Evolutionary conservation across 2,329 filamentous ascomycete species (phyloP).

Genomic region (Rugonectria rugulosa): DNA sequence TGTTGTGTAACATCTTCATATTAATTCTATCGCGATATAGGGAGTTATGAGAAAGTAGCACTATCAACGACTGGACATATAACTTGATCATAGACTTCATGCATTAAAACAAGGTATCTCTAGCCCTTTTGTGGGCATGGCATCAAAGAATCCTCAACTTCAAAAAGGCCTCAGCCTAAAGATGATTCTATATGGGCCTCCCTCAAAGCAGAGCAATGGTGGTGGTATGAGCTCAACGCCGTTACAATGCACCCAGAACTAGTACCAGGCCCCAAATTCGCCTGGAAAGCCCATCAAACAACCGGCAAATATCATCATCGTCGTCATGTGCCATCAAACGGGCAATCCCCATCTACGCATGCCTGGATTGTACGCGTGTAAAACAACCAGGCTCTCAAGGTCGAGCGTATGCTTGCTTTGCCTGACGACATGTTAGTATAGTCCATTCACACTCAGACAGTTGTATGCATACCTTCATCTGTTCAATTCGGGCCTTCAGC

Average conservation of each 20-base stretch:
- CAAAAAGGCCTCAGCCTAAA: slow-evolving; percentile 24
- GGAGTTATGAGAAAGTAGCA: not conserved
- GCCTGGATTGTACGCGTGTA: slow-evolving; percentile 4
- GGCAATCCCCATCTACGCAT: slow-evolving; percentile 14
- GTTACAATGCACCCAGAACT: slow-evolving; percentile 39
- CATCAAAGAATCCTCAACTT: slow-evolving; percentile 33
- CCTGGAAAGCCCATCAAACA: slow-evolving; percentile 30
- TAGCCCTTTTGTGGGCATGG: slow-evolving; percentile 31
- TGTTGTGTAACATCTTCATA: too few relatives aligned
- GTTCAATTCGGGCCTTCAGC: slow-evolving; percentile 94
- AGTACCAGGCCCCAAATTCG: slow-evolving; percentile 34
- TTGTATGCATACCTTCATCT: slow-evolving; percentile 79
- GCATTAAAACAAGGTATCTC: slow-evolving; percentile 41
- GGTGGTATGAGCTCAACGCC: slow-evolving; percentile 40
- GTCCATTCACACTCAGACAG: not conserved
- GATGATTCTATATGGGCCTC: slow-evolving; percentile 33
- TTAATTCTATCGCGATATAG: too few relatives aligned
- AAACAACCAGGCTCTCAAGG: slow-evolving; percentile 36
- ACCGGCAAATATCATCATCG: slow-evolving; percentile 35
- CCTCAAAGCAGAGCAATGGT: slow-evolving; percentile 35
- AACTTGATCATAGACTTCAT: slow-evolving; percentile 33
- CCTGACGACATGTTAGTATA: slow-evolving; percentile 42
- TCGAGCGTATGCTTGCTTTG: slow-evolving; percentile 59
- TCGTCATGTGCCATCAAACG: slow-evolving; percentile 32
- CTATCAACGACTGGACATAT: not conserved